Conservation (phyloP, 768 basidiomycete species). For the Serendipita vermifera region DNA sequence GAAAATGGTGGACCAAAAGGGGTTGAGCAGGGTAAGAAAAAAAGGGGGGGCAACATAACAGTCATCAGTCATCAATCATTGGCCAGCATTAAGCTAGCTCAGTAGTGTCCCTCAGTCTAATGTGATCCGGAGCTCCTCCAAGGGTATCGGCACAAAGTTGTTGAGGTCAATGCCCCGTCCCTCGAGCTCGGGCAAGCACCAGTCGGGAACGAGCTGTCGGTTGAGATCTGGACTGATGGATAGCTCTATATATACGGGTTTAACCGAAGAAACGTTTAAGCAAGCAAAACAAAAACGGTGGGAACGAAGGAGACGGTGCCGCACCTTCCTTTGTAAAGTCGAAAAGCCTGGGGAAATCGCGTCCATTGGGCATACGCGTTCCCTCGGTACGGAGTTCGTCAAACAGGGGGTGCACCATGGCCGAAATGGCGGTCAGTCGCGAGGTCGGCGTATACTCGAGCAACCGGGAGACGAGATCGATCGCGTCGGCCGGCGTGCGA, state of each 20-base stretch:
- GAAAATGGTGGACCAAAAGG: not conserved
- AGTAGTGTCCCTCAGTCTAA: slow-evolving; percentile 53
- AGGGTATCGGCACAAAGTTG: slow-evolving; percentile 91
- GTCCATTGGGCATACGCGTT: slow-evolving; percentile 91
- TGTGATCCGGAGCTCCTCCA: slow-evolving; percentile 88
- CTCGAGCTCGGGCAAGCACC: slow-evolving; percentile 81
- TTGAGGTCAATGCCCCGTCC: slow-evolving; percentile 77
- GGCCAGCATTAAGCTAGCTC: not conserved
- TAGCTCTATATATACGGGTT: slow-evolving; percentile 64
- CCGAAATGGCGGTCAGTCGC: slow-evolving; percentile 77
- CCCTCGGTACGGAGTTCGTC: slow-evolving; percentile 88
- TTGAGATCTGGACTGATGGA: slow-evolving; percentile 93
- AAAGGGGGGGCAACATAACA: not conserved
- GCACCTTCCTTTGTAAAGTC: slow-evolving; percentile 92
- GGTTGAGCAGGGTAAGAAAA: too few species aligned
- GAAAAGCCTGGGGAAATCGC: slow-evolving; percentile 87
- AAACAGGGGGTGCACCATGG: slow-evolving; percentile 93
- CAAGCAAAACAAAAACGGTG: slow-evolving; percentile 9
- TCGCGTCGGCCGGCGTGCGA: slow-evolving; percentile 89
- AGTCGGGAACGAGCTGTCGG: slow-evolving; percentile 76
- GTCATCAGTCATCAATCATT: not conserved
- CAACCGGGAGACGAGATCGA: slow-evolving; percentile 87
- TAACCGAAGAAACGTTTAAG: slow-evolving; percentile 9
- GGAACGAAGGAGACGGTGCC: not conserved
- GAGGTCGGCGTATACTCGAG: slow-evolving; percentile 97